A percentile compares a stretch with the other conserved stretches of the same genome.
Conservation (phyloP, 192 early-diverging fungal genomes). For the Mortierella antarctica region DNA sequence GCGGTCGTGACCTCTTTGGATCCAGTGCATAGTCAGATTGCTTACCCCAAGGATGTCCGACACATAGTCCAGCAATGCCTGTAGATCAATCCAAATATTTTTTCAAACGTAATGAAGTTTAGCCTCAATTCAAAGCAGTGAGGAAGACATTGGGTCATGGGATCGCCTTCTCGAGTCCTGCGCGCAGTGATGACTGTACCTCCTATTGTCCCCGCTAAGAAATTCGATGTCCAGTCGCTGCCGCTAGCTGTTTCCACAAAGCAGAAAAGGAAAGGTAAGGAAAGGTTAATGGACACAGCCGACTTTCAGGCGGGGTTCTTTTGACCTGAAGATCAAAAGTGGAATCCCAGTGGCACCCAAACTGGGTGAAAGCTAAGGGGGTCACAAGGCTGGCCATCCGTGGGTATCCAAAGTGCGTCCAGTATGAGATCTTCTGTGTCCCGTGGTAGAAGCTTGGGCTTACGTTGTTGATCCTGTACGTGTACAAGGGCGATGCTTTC, state of each 20-base stretch:
- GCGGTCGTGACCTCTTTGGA: too few relatives aligned
- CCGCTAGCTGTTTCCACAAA: slow-evolving; percentile 25
- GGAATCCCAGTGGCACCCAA: too few relatives aligned
- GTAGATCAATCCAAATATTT: not conserved
- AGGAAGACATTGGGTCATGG: not conserved
- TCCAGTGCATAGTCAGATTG: not conserved
- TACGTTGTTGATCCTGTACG: slow-evolving; percentile 48
- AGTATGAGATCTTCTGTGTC: too few relatives aligned
- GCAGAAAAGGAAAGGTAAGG: slow-evolving; percentile 5
- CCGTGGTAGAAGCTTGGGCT: not conserved
- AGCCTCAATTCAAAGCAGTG: not conserved
- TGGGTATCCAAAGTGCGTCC: too few relatives aligned
- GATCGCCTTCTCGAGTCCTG: not conserved
- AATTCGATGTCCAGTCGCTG: slow-evolving; percentile 48
- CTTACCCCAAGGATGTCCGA: slow-evolving; percentile 72
- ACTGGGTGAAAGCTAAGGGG: too few relatives aligned
- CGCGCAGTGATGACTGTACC: slow-evolving; percentile 11
- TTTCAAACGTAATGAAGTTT: not conserved
- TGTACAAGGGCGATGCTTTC: slow-evolving; percentile 48
- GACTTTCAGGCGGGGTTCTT: too few relatives aligned
- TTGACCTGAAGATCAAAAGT: too few relatives aligned
- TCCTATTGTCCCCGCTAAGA: slow-evolving; percentile 53
- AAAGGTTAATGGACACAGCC: not conserved
- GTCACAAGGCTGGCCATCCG: too few relatives aligned
- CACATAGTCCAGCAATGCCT: slow-evolving; percentile 67